Conservation (phyloP, 2,329 filamentous ascomycete genomes). For the Rhinocladiella mackenziei region DNA sequence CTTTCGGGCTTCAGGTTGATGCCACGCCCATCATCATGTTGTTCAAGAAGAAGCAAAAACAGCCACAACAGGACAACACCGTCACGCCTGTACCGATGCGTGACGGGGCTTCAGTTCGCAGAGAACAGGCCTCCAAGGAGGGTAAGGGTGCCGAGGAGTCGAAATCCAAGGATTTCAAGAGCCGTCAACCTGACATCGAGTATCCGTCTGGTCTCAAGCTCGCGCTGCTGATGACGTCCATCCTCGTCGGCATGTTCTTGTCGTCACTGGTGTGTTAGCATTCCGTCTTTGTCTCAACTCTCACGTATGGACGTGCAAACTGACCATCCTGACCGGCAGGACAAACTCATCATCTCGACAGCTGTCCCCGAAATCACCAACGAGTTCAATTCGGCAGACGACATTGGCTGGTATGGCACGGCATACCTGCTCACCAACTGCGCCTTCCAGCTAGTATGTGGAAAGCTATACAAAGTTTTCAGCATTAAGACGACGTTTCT, state of each 20-base stretch:
- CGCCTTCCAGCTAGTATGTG: constrained; percentile 42
- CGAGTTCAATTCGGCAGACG: constrained; percentile 43
- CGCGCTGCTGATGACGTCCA: constrained; percentile 4
- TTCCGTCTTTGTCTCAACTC: background rate
- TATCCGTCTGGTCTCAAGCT: constrained; percentile 9
- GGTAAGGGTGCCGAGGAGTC: background rate
- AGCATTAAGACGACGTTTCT: constrained; percentile 43
- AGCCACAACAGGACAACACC: background rate
- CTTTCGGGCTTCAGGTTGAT: background rate
- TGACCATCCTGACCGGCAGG: constrained; percentile 8
- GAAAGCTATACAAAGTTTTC: constrained; percentile 44
- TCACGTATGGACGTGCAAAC: constrained; percentile 3
- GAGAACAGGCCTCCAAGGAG: background rate
- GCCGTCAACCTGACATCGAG: background rate
- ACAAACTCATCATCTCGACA: constrained; percentile 39
- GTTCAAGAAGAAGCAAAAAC: background rate
- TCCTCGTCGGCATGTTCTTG: constrained; percentile 14
- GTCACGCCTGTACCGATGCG: background rate
- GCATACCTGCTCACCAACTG: constrained; percentile 45
- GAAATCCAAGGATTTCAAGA: background rate
- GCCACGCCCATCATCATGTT: background rate
- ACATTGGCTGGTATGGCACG: constrained; percentile 49
- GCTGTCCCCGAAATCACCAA: constrained; percentile 48
- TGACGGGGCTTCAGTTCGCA: background rate
- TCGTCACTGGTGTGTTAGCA: constrained; percentile 5